These are phyloP conservation scores for Scleroderma citrinum DNA, from an alignment of 768 basidiomycete species.

Conservation along the genomic window DNA sequence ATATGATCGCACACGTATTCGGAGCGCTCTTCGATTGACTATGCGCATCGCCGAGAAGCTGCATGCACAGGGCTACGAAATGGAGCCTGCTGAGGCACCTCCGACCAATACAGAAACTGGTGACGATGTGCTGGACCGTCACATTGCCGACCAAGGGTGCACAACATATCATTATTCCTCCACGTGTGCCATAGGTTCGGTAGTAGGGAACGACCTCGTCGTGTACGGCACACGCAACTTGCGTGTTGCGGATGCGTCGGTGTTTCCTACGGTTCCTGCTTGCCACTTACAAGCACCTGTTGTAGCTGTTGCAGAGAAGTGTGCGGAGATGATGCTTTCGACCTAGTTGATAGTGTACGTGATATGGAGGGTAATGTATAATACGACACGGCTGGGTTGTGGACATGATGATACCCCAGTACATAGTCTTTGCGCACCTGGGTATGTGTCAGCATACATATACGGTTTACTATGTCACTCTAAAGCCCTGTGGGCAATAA, in stretches of 20 bases:
- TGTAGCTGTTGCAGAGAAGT: slow-evolving; percentile 33
- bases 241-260: slow-evolving; percentile 32
- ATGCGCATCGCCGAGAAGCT: neutral
- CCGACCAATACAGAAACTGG: neutral
- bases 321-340: slow-evolving; percentile 28
- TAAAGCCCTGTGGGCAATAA: too few relatives aligned
- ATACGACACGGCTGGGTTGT: too few relatives aligned
- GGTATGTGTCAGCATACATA: too few relatives aligned
- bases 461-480: too few relatives aligned
- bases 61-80: neutral
- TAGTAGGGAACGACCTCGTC: slow-evolving; percentile 38
- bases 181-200: slow-evolving; percentile 38
- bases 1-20: slow-evolving; percentile 8
- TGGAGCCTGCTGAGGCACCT: neutral
- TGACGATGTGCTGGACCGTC: neutral
- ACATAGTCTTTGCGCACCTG: too few relatives aligned
- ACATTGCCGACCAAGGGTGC: slow-evolving; percentile 5
- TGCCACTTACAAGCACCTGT: slow-evolving; percentile 30
- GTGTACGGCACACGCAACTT: slow-evolving; percentile 42
- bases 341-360: too few relatives aligned
- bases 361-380: too few relatives aligned
- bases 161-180: slow-evolving; percentile 32
- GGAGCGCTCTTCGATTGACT: slow-evolving; percentile 2
- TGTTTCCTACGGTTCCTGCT: slow-evolving; percentile 26
- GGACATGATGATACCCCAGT: too few relatives aligned